These are phyloP conservation scores for Flaveria ramosissima DNA, from an alignment of 129 eudicot species.

Conservation along the genomic window DNA sequence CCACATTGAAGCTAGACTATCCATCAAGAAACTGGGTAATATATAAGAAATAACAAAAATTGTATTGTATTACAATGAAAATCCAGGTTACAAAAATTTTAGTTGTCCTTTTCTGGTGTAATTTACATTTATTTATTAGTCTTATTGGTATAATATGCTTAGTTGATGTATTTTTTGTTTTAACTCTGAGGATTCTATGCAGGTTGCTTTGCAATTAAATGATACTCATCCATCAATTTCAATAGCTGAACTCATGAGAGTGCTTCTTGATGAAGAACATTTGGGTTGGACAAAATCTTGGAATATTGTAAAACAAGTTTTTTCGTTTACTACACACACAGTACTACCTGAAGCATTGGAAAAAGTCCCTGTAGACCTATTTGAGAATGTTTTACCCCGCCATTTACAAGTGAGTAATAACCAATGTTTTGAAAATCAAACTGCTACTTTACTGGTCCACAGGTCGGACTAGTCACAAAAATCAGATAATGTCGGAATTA, in stretches of 20 bases:
- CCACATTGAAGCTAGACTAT: neutral
- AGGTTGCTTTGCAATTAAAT: conserved; percentile 61
- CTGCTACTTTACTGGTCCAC: too few species aligned
- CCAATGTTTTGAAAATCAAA: too few species aligned
- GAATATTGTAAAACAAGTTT: conserved; percentile 43
- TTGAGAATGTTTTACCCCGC: conserved; percentile 55
- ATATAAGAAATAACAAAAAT: neutral
- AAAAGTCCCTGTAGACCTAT: conserved; percentile 55
- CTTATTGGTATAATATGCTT: neutral
- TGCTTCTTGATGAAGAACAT: conserved; percentile 61
- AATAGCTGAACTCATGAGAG: conserved; percentile 54
- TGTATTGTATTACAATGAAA: neutral
- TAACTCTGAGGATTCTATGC: neutral
- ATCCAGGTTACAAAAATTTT: neutral
- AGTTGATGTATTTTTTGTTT: neutral
- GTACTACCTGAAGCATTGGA: conserved; percentile 50
- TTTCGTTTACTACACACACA: conserved; percentile 55
- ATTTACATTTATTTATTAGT: neutral
- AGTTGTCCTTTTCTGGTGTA: neutral
- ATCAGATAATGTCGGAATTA: too few species aligned
- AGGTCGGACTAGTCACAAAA: too few species aligned
- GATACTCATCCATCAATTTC: conserved; percentile 67
- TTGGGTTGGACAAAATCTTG: conserved; percentile 55
- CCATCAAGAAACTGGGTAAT: neutral
- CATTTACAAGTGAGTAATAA: conserved; percentile 48